Evolutionary conservation across 805 yeast species (phyloP), one percentile per base, ranked within the genome.

Genomic region (Ogataea siamensis): DNA sequence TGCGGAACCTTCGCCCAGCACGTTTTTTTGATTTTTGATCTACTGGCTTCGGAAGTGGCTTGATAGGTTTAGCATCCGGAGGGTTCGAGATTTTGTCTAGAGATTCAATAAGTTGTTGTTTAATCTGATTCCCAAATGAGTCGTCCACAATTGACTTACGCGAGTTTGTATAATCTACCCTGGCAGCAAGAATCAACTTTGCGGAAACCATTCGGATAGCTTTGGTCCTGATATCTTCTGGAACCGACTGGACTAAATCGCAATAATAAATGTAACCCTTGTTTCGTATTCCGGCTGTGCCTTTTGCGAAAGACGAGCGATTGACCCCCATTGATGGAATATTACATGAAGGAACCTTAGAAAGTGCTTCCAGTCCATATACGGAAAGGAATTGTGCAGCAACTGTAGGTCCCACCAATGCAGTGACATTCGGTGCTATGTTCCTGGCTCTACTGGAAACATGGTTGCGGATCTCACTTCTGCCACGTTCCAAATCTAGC

Each of bases 1-100:
- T 88, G 34, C 95, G 70, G 49, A 83, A 72, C 39, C 91, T 66
- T 47, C 79, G 68, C 1, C 99, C 99, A 2, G 94, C 97, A 51
- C 99, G 70, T 50, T 81, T 85, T 62, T 87, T 86, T 4, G 91
- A 79, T 33, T 80, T 76, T 38, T 71, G 73, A 39, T 88, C 96
- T 12, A 76, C 67, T 0, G 96, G 97, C 4, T 74, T 65, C 0
- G 91, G 82, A 5, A 80, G 59, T 0, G 87, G 87, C 33, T 88
- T 71, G 0, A 89, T 81, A 42, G 78, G 79, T 13, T 65, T 63
- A 13, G 69, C 70, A 15, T 80, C 83, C 0, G 98, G 96, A 0
- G 97, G 93, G 5, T 80, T 77, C 17, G 78, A 72, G 21, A 87
- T 60, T 50, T 86, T 87, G 28, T 79, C 87, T 6, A 93, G 66